These are phyloP conservation scores for Chaetomium sp. DNA, from an alignment of 2,329 filamentous ascomycete species.

Conservation along the genomic window DNA sequence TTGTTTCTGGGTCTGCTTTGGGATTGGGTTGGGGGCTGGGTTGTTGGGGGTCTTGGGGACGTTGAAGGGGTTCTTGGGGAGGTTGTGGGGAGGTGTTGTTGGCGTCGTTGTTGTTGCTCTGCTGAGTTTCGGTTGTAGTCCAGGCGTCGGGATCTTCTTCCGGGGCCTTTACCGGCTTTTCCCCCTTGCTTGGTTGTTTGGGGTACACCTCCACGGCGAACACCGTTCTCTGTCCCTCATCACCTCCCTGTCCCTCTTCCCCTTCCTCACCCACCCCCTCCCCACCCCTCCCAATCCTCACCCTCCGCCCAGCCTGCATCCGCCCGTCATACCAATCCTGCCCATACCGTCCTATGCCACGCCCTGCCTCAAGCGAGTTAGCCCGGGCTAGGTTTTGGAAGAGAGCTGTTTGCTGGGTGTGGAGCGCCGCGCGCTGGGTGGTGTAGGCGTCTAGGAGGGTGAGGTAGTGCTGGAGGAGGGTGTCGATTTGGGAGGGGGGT, in stretches of 20 bases:
- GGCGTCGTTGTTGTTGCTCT: too few relatives aligned
- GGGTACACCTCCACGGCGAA: constrained; percentile 1
- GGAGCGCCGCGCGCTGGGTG: constrained; percentile 48
- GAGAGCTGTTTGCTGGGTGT: constrained; percentile 47
- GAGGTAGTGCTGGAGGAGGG: constrained; percentile 60
- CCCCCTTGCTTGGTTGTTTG: neutral
- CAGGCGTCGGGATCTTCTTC: neutral
- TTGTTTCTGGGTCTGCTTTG: constrained; percentile 5
- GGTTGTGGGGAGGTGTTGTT: too few relatives aligned
- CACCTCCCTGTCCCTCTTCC: neutral
- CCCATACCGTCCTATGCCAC: constrained; percentile 55
- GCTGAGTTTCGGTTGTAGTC: too few relatives aligned
- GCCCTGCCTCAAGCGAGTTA: constrained; percentile 59
- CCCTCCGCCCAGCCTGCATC: constrained; percentile 54
- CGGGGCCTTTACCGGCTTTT: neutral
- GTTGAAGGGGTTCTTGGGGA: too few relatives aligned
- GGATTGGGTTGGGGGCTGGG: neutral
- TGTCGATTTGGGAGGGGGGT: constrained; percentile 43
- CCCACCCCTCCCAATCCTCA: neutral
- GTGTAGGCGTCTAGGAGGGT: constrained; percentile 61
- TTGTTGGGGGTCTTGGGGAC: too few relatives aligned
- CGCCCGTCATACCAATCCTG: constrained; percentile 66
- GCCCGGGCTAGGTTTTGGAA: constrained; percentile 62
- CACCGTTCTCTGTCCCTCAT: neutral
- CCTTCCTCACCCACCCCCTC: neutral